Evolutionary conservation across 148 eudicot species (phyloP), one percentile per base, ranked within the genome.

Genomic region (Vaccinium darrowii): DNA sequence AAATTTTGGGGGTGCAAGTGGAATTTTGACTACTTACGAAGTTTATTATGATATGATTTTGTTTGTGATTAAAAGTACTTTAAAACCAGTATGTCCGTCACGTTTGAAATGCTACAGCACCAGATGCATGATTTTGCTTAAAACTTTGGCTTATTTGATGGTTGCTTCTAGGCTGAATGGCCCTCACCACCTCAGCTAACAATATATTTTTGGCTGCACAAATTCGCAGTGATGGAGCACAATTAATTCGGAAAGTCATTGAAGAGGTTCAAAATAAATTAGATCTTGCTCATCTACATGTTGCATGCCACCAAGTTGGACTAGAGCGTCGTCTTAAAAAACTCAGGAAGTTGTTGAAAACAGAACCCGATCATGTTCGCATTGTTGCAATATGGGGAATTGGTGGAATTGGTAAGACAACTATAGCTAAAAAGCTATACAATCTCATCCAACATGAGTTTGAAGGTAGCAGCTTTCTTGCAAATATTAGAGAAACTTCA

Each of bases 301-400:
- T 69, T 63, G 27, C 69, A 53, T 7, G 5, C 56, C 79, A 76
- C 54, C 79, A 25, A 76, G 56, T 76, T 21, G 79, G 60, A 52
- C 16, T 82, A 1, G 43, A n/a, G 13, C 19, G 47, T 67, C 84
- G 78, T 50, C 14, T 72, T 12, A 57, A 82, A 69, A 19, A 51
- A 18, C 78, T 82, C 16, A 18, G 9, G 10, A 4, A 8, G 7
- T 5, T 49, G 21, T 69, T 82, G 43, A 23, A n/a, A 47, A 21
- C 72, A 39, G 78, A 71, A 19, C 72, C 62, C 10, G 30, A 36
- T 51, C 11, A 72, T 52, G 30, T 72, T 30, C 7, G 43, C 11
- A 56, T 82, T 72, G 63, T 83, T 82, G 84, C 51, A 51, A 54
- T 82, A 67, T 82, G 43, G 58, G 84, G 84, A 19, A 47, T 82